Percentiles rank a stretch among this genome's conserved stretches.
phyloP scores from a whole-genome alignment of 2,329 filamentous ascomycete genomes.

The Pestalotiopsis sp. region DNA sequence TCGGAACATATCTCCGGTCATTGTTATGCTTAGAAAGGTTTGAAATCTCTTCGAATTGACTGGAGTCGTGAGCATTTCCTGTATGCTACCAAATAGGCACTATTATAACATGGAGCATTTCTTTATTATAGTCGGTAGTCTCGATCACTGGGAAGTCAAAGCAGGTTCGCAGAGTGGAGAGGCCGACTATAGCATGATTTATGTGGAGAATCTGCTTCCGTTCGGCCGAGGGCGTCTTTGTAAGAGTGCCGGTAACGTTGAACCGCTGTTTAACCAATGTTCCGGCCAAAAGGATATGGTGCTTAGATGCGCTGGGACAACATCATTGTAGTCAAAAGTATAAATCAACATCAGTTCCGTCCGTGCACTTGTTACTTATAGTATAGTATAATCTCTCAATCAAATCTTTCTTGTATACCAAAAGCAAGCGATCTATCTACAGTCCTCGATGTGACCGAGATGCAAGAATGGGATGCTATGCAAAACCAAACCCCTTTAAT shows the following conservation, averaged over 20 bases:
- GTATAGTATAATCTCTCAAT: not conserved
- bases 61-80: no score
- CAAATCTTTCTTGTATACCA: not conserved
- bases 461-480: conserved; percentile 2
- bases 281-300: not conserved
- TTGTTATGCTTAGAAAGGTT: not conserved
- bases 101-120: no score
- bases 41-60: no score
- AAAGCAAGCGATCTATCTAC: conserved; percentile 6
- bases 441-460: not conserved
- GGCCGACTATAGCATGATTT: not conserved
- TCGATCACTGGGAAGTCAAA: not conserved
- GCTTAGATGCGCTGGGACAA: not conserved
- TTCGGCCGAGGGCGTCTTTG: not conserved
- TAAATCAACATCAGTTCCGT: no score
- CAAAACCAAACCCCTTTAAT: not conserved
- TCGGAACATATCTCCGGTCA: not conserved
- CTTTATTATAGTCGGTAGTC: not conserved
- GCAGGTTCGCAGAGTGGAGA: not conserved
- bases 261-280: no score
- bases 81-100: no score
- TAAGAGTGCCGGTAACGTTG: not conserved
- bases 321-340: no score
- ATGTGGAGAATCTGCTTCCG: not conserved
- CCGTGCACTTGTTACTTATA: no score